Percentiles rank a stretch among this genome's conserved stretches.
These are phyloP conservation scores for Sugiyamaella sp. DNA, from an alignment of 1,139 yeast genomes.

Conservation along the genomic window DNA sequence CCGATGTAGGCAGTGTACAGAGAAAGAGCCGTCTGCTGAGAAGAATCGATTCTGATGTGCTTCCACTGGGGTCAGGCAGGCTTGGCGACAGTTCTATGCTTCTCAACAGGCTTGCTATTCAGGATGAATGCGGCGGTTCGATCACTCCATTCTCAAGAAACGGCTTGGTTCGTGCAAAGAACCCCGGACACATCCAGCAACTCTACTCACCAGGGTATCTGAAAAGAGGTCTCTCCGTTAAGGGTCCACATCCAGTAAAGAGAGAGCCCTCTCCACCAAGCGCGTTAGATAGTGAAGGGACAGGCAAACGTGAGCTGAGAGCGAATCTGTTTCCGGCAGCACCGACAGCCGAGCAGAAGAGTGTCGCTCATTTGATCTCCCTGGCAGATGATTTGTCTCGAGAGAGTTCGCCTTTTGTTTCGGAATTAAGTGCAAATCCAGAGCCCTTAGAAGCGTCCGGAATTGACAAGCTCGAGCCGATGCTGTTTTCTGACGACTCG, in stretches of 20 bases:
- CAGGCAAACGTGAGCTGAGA: neutral
- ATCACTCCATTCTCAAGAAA: too few relatives aligned
- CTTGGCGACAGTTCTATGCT: neutral
- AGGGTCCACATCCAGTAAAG: neutral
- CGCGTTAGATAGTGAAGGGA: too few relatives aligned
- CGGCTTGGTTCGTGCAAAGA: slow-evolving; percentile 11
- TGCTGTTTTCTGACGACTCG: slow-evolving; percentile 18
- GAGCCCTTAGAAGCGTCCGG: neutral
- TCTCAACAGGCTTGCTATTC: too few relatives aligned
- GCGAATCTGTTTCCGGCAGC: slow-evolving; percentile 2
- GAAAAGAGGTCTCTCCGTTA: slow-evolving; percentile 23
- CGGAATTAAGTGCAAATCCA: neutral
- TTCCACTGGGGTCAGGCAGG: slow-evolving; percentile 4
- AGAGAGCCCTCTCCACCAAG: slow-evolving; percentile 5
- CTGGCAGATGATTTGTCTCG: slow-evolving; percentile 7
- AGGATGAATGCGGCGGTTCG: too few relatives aligned
- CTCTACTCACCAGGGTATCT: slow-evolving; percentile 31
- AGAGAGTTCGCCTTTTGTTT: slow-evolving; percentile 2
- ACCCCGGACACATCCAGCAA: slow-evolving; percentile 21
- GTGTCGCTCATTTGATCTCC: slow-evolving; percentile 12
- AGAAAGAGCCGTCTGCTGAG: slow-evolving; percentile 9
- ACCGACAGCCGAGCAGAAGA: neutral
- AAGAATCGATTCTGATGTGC: slow-evolving; percentile 20
- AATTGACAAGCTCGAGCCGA: neutral
- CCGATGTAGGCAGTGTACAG: neutral